A percentile compares a stretch with the other conserved stretches of the same genome.
Conservation (phyloP, 805 yeast genomes). For the Teunomyces kruisii region DNA sequence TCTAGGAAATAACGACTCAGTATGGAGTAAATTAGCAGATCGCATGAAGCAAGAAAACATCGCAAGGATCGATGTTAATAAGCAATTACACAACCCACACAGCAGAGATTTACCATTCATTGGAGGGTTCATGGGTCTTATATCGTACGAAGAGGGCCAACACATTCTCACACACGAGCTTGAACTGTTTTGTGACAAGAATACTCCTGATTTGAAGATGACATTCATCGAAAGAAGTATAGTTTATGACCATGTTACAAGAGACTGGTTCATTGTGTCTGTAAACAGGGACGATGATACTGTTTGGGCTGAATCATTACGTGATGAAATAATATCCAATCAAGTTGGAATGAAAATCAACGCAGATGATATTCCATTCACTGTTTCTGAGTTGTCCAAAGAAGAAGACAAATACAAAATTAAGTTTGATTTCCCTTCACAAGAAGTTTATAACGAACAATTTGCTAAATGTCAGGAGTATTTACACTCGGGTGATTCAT, state of each 20-base stretch:
- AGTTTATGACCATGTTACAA: conserved; percentile 48
- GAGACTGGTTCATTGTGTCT: conserved; percentile 52
- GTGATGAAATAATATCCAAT: conserved; percentile 9
- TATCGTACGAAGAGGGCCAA: conserved; percentile 87
- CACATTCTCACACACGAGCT: conserved; percentile 34
- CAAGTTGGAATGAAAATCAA: conserved; percentile 9
- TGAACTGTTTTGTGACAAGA: conserved; percentile 35
- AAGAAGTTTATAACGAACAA: conserved; percentile 50
- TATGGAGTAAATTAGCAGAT: conserved; percentile 55
- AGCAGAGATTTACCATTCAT: conserved; percentile 61
- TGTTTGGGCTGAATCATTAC: conserved; percentile 33
- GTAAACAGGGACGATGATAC: conserved; percentile 38
- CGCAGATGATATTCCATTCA: conserved; percentile 20
- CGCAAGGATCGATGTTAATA: conserved; percentile 27
- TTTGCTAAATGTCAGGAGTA: conserved; percentile 66
- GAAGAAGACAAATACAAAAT: conserved; percentile 25
- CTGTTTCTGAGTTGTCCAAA: conserved; percentile 24
- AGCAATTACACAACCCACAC: conserved; percentile 14
- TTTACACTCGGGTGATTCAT: conserved; percentile 81
- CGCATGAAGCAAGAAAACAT: conserved; percentile 43
- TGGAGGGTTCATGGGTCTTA: conserved; percentile 88
- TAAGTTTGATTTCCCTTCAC: conserved; percentile 49
- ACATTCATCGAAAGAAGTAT: conserved; percentile 68
- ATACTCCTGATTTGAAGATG: conserved; percentile 72
- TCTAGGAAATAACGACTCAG: conserved; percentile 17